phyloP scores from a whole-genome alignment of 176 grass and related monocot species.

The Eleusine coracana region DNA sequence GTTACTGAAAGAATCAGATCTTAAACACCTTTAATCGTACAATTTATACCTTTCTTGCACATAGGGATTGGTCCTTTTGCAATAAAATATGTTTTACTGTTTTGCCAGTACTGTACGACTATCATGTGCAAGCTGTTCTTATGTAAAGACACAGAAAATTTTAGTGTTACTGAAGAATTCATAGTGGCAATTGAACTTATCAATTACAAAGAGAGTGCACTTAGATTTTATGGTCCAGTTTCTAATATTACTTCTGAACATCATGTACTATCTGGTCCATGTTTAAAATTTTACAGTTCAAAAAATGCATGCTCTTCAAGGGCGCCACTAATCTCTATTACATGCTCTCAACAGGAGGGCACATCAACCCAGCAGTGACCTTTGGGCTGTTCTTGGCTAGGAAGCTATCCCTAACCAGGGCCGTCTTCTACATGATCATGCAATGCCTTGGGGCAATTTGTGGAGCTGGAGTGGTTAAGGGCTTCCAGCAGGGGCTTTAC shows the following conservation, averaged over 20 bases:
- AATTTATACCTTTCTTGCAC: constrained; percentile 18
- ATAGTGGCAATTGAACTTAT: background rate
- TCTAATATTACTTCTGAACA: constrained; percentile 5
- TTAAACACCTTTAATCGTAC: constrained; percentile 15
- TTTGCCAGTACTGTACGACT: background rate
- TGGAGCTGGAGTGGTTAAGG: constrained; percentile 86
- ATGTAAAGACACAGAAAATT: background rate
- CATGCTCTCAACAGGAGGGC: constrained; percentile 61
- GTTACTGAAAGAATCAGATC: background rate
- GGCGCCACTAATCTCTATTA: constrained; percentile 22
- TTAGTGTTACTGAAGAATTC: background rate
- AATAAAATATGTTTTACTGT: background rate
- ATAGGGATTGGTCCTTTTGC: background rate
- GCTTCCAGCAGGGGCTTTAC: constrained; percentile 82
- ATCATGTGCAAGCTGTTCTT: constrained; percentile 18
- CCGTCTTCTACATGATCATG: constrained; percentile 91
- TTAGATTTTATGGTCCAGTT: background rate
- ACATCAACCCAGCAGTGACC: constrained; percentile 94
- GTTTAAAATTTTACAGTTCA: no score
- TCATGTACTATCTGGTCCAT: background rate
- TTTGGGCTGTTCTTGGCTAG: constrained; percentile 87
- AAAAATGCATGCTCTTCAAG: background rate
- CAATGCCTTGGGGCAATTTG: constrained; percentile 91
- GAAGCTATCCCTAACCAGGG: constrained; percentile 82
- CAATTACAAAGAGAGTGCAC: background rate